Evolutionary conservation across 768 basidiomycete genomes (phyloP).

Genomic region (Auricularia sp.): DNA sequence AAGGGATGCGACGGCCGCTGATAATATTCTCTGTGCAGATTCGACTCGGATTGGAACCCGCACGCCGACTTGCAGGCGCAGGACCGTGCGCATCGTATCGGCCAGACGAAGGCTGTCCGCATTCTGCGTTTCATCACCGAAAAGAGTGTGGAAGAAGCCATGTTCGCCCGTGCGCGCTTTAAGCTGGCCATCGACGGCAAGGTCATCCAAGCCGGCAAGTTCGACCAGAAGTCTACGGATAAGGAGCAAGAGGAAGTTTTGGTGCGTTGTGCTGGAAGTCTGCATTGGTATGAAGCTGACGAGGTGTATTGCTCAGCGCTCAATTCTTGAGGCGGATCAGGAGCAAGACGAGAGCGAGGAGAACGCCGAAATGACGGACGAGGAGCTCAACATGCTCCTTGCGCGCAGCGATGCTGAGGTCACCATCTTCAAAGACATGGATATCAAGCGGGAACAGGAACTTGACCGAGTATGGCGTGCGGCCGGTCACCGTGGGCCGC

Average conservation of each 20-base stretch:
- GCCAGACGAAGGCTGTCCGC: constrained; percentile 94
- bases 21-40: constrained; percentile 30
- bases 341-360: constrained; percentile 77
- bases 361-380: constrained; percentile 85
- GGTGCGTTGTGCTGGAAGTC: constrained; percentile 34
- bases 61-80: constrained; percentile 99
- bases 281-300: not conserved
- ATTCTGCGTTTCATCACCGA: constrained; percentile 96
- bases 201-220: constrained; percentile 97
- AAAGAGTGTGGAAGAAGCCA: constrained; percentile 96
- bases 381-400: constrained; percentile 89
- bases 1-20: not conserved
- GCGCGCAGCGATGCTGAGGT: constrained; percentile 75
- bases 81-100: constrained; percentile 99
- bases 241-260: constrained; percentile 96
- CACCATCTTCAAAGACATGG: constrained; percentile 70
- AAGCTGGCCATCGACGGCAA: constrained; percentile 99
- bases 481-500: constrained; percentile 65
- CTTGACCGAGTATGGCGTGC: constrained; percentile 56
- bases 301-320: constrained; percentile 43
- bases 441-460: constrained; percentile 66
- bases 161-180: constrained; percentile 87
- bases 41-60: constrained; percentile 90
- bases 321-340: constrained; percentile 81
- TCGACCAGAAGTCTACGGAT: constrained; percentile 96